Conservation (phyloP, 768 basidiomycete genomes). For the Suillus americanus region DNA sequence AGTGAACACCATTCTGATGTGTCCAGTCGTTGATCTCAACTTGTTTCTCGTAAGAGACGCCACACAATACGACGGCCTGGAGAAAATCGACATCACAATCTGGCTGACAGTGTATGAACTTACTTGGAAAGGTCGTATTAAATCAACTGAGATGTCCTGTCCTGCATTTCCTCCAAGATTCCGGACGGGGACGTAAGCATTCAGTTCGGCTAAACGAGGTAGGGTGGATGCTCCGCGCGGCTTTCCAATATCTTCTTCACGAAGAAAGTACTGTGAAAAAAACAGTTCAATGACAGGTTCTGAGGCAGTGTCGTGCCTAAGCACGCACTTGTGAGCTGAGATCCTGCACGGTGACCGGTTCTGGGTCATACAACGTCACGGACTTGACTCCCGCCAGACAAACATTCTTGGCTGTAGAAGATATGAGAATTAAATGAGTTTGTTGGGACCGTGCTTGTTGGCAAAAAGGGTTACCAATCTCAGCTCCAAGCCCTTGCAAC, state of each 20-base stretch:
- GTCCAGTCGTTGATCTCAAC: conserved; percentile 97
- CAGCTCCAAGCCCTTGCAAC: conserved; percentile 88
- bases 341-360: conserved; percentile 84
- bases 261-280: conserved; percentile 81
- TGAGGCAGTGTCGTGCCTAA: conserved; percentile 7
- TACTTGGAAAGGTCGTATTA: conserved; percentile 89
- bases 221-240: conserved; percentile 82
- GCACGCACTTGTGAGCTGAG: conserved; percentile 84
- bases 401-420: conserved; percentile 78
- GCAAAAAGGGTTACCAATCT: conserved; percentile 71
- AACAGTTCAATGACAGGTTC: conserved; percentile 11
- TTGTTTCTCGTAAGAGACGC: conserved; percentile 74
- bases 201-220: conserved; percentile 90
- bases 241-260: conserved; percentile 83
- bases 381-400: conserved; percentile 96
- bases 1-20: conserved; percentile 83
- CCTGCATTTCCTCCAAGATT: conserved; percentile 78
- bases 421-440: conserved; percentile 7
- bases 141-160: conserved; percentile 74
- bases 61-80: conserved; percentile 89
- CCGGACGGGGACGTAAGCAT: conserved; percentile 93
- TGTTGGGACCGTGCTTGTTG: not conserved
- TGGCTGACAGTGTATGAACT: conserved; percentile 15
- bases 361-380: conserved; percentile 93
- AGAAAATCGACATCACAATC: not conserved